phyloP scores from a whole-genome alignment of 2,329 filamentous ascomycete species.

The Venturia pyrina region DNA sequence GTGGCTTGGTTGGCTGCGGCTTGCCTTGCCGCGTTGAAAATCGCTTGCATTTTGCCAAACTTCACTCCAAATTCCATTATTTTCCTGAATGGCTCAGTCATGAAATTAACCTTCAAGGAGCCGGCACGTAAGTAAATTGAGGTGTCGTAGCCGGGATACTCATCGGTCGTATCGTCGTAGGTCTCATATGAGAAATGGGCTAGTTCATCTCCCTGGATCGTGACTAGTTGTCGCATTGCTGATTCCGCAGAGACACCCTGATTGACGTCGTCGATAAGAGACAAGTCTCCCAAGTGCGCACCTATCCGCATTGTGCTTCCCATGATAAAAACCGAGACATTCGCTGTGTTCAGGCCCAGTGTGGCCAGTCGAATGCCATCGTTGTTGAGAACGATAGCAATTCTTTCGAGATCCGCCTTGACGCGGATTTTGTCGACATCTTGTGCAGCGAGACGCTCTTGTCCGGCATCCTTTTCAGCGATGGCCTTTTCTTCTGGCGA shows the following conservation, averaged over 20 bases:
- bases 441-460: constrained; percentile 23
- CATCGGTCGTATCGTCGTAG: constrained; percentile 64
- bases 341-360: constrained; percentile 81
- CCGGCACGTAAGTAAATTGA: constrained; percentile 84
- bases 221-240: constrained; percentile 73
- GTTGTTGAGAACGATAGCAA: constrained; percentile 90
- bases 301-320: constrained; percentile 81
- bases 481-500: constrained; percentile 16
- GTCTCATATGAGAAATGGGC: constrained; percentile 98
- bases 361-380: constrained; percentile 93
- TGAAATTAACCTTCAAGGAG: constrained; percentile 92
- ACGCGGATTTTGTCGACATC: constrained; percentile 75
- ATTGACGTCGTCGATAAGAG: constrained; percentile 87
- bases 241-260: constrained; percentile 76
- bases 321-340: constrained; percentile 80
- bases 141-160: constrained; percentile 88
- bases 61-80: constrained; percentile 98
- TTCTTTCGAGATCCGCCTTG: constrained; percentile 86
- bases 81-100: constrained; percentile 95
- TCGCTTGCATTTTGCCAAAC: constrained; percentile 98
- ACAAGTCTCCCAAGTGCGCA: constrained; percentile 77
- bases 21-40: constrained; percentile 93
- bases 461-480: constrained; percentile 25
- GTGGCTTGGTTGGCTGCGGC: constrained; percentile 89
- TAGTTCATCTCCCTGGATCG: constrained; percentile 89